Evolutionary conservation across 768 basidiomycete genomes (phyloP), one percentile per base, ranked within the genome.

Genomic region (Naganishia randhawae): DNA sequence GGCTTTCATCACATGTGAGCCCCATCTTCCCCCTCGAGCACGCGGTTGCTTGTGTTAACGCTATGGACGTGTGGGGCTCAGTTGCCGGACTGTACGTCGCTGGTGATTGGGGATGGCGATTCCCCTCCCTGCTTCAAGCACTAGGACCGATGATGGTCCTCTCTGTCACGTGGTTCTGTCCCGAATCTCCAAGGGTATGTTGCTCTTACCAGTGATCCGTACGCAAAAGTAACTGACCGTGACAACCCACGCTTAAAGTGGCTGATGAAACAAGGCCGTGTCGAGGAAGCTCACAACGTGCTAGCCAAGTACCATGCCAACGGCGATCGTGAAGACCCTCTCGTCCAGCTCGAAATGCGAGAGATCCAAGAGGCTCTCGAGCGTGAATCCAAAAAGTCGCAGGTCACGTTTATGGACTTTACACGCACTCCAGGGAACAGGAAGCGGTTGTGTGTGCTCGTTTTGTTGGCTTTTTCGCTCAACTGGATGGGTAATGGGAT

Each of bases 291-390:
- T 1, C 80, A 89, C 51, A 74, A 82, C 27, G 84, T 83, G 14
- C 83, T 93, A 22, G 89, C 90, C 0, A 87, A 89, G 77, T 91
- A 92, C 78, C 91, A 93, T 73, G 89, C 89, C 37, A 86, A 90
- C 70, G 86, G 89, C 70, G 84, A 92, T 77, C 19, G 75, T 57
- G 69, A 83, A 25, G 85, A 87, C 71, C 83, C 86, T 10, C 72
- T 77, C 39, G 72, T 79, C 17, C 63, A 67, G 27, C 71, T 73
- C 33, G 77, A 77, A 62, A 66, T 65, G 22, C 25, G 65, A 68
- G 90, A 89, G 76, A 91, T 91, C 71, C 81, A 85, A 64, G 86
- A 87, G 70, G 87, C 88, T 17, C 81, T 89, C 41, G 82, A 84
- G 50, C 76, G 86, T 71, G 89, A 90, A 73, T 19, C 57, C 84